Conservation (phyloP, 225 moss, liverwort and hornwort species). For the Asterella californica region DNA sequence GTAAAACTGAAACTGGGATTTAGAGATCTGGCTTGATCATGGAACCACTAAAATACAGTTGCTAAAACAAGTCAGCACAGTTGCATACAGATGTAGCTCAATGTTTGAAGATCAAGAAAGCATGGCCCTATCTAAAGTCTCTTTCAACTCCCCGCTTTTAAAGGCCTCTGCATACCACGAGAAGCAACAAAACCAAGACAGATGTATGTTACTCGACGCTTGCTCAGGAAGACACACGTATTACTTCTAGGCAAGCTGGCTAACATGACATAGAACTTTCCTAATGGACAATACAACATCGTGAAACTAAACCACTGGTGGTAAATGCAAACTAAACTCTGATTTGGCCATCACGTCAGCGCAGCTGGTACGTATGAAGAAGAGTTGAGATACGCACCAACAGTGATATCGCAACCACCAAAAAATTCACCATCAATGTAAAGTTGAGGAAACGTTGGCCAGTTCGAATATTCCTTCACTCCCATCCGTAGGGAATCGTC, state of each 20-base stretch:
- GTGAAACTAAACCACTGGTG: too few relatives aligned
- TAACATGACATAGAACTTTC: too few relatives aligned
- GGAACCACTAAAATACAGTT: constrained; percentile 1
- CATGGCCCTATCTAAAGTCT: constrained; percentile 75
- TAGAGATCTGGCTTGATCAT: neutral
- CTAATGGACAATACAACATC: too few relatives aligned
- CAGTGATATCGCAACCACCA: constrained; percentile 88
- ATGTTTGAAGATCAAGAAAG: constrained; percentile 47
- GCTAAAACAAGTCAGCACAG: neutral
- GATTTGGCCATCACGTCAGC: neutral
- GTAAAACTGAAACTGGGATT: neutral
- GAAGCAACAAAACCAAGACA: too few relatives aligned
- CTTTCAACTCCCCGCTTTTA: constrained; percentile 70
- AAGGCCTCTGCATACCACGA: constrained; percentile 53
- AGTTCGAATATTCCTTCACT: constrained; percentile 81
- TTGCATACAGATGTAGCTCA: neutral
- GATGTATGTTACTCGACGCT: neutral
- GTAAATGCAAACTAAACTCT: neutral
- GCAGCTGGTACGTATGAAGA: neutral
- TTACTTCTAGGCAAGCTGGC: too few relatives aligned
- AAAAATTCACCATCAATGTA: constrained; percentile 94
- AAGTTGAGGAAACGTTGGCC: constrained; percentile 96
- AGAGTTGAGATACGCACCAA: constrained; percentile 47
- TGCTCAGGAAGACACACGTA: neutral
- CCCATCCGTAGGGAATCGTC: constrained; percentile 78